These are phyloP conservation scores for Globisporangium nunn DNA, from an alignment of 352 stramenopile genomes.

Conservation along the genomic window DNA sequence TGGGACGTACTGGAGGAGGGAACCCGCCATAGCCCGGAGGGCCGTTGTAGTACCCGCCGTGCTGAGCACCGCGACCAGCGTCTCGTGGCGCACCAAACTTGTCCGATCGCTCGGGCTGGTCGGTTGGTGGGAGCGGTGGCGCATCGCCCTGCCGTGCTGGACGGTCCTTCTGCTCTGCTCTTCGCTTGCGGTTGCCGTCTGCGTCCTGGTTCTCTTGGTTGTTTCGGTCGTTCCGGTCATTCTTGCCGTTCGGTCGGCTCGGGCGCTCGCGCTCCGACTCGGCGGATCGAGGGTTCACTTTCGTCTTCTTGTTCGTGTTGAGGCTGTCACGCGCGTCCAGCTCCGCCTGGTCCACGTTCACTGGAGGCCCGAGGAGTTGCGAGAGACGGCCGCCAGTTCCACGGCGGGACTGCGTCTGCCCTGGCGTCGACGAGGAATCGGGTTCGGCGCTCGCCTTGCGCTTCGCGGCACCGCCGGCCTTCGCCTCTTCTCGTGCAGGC, in stretches of 20 bases:
- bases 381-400: conserved; percentile 26
- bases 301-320: conserved; percentile 53
- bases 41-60: conserved; percentile 44
- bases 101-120: conserved; percentile 17
- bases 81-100: conserved; percentile 15
- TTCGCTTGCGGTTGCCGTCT: conserved; percentile 16
- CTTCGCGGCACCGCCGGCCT: conserved; percentile 18
- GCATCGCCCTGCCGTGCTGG: conserved; percentile 4
- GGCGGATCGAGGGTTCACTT: conserved; percentile 17
- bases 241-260: conserved; percentile 4
- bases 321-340: conserved; percentile 62
- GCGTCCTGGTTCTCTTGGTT: conserved; percentile 26
- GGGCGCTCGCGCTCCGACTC: conserved; percentile 6
- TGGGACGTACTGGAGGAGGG: conserved; percentile 38
- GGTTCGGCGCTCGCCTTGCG: conserved; percentile 13
- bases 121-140: conserved; percentile 25
- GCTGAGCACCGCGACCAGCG: conserved; percentile 10
- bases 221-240: conserved; percentile 2
- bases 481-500: conserved; percentile 12
- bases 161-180: conserved; percentile 15
- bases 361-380: conserved; percentile 52
- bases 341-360: conserved; percentile 76
- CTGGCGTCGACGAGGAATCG: conserved; percentile 5
- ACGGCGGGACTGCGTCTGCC: conserved; percentile 2
- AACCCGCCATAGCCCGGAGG: conserved; percentile 61